These are phyloP conservation scores for Fraxinus floribunda DNA, from an alignment of 305 asterid species.

Conservation along the genomic window DNA sequence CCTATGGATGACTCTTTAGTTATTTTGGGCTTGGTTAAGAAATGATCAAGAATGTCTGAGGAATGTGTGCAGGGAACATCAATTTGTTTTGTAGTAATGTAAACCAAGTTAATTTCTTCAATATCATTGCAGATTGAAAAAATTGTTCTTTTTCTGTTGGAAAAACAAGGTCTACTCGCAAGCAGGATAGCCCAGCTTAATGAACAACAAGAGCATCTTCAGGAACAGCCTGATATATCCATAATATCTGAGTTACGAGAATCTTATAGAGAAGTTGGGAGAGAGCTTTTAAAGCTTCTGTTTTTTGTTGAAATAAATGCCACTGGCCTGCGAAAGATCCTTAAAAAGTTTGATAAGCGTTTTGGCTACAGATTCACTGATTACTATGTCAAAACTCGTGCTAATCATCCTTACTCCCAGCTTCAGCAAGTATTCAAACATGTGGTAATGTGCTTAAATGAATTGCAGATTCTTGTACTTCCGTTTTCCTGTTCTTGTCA, in stretches of 20 bases:
- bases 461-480: slow-evolving; percentile 11
- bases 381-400: slow-evolving; percentile 92
- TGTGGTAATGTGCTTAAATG: slow-evolving; percentile 65
- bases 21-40: background rate
- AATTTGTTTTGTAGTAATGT: background rate
- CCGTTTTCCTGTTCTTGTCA: slow-evolving; percentile 20
- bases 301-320: slow-evolving; percentile 89
- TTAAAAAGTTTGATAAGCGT: slow-evolving; percentile 93
- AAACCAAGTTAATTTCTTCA: slow-evolving; percentile 17
- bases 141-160: slow-evolving; percentile 89
- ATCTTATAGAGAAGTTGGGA: slow-evolving; percentile 85
- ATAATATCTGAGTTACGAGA: slow-evolving; percentile 77
- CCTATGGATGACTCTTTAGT: background rate
- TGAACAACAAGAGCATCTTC: slow-evolving; percentile 69
- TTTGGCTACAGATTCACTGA: slow-evolving; percentile 85
- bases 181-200: slow-evolving; percentile 72
- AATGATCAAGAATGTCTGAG: background rate
- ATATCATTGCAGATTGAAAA: slow-evolving; percentile 75
- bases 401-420: slow-evolving; percentile 96
- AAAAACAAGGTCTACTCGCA: slow-evolving; percentile 86
- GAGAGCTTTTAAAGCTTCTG: slow-evolving; percentile 83
- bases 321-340: slow-evolving; percentile 89
- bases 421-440: slow-evolving; percentile 98
- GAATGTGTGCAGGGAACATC: background rate
- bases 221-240: slow-evolving; percentile 77